A percentile compares a stretch with the other conserved stretches of the same genome.
Evolutionary conservation across 768 basidiomycete genomes (phyloP).

Genomic region (Porpolomopsis calyptriformis): DNA sequence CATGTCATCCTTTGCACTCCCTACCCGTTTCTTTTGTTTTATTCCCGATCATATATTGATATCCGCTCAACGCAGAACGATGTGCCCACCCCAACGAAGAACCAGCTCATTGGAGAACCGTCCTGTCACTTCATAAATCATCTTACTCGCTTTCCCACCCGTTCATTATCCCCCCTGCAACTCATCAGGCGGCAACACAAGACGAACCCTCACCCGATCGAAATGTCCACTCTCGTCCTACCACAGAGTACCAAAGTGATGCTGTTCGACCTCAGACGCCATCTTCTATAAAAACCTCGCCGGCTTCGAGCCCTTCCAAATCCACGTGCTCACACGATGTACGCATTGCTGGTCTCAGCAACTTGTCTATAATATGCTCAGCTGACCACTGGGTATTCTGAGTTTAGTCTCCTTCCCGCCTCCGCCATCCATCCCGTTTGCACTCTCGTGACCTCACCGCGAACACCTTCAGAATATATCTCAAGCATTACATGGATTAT

Average conservation of each 20-base stretch:
- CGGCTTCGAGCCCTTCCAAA: conserved; percentile 21
- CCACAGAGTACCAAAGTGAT: conserved; percentile 3
- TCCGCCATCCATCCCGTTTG: conserved; percentile 66
- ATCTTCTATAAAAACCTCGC: conserved; percentile 15
- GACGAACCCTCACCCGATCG: conserved; percentile 9
- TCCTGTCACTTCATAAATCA: conserved; percentile 41
- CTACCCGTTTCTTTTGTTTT: background rate
- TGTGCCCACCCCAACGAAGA: conserved; percentile 50
- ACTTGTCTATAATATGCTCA: conserved; percentile 4
- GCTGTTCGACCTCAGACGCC: conserved; percentile 13
- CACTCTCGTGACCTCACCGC: conserved; percentile 56
- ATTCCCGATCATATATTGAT: background rate
- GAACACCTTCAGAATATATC: conserved; percentile 63
- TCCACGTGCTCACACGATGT: conserved; percentile 5
- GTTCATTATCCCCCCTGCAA: conserved; percentile 36
- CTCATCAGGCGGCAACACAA: conserved; percentile 8
- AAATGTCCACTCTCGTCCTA: conserved; percentile 2
- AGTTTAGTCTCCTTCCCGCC: conserved; percentile 24
- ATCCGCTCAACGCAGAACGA: conserved; percentile 21
- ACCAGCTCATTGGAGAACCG: conserved; percentile 42
- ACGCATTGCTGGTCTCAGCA: background rate
- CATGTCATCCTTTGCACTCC: no score
- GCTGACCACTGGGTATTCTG: no score
- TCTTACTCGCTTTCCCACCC: conserved; percentile 39
- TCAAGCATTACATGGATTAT: conserved; percentile 73